Percentiles rank a stretch among this genome's conserved stretches.
Evolutionary conservation across 202 grass and related monocot species (phyloP).

Genomic region (Dendrocalamus latiflorus): DNA sequence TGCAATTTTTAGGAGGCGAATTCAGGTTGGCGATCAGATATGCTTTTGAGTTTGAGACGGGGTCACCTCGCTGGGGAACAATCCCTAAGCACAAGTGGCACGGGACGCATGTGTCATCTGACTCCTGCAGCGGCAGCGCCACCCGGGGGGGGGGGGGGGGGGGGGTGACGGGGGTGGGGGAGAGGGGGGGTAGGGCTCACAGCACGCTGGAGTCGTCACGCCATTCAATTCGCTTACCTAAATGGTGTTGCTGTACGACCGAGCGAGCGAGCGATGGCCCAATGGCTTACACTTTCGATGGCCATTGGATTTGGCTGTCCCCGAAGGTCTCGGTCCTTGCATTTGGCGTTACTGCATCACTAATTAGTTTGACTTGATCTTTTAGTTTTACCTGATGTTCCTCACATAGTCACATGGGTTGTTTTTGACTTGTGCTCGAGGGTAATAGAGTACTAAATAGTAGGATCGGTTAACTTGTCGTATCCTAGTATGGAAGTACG

Average conservation of each 20-base stretch:
- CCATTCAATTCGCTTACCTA: slow-evolving; percentile 50
- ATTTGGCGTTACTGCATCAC: slow-evolving; percentile 19
- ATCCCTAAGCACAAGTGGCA: background rate
- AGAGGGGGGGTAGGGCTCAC: no score
- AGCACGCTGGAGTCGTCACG: background rate
- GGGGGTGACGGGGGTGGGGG: no score
- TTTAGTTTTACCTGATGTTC: background rate
- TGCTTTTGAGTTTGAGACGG: background rate
- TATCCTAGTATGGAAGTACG: background rate
- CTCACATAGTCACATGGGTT: slow-evolving; percentile 26
- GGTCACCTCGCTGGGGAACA: background rate
- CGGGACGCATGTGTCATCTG: background rate
- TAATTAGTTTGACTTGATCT: background rate
- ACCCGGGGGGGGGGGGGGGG: background rate
- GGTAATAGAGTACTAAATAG: background rate
- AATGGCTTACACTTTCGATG: background rate
- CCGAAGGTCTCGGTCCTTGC: slow-evolving; percentile 11
- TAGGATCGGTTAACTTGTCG: background rate
- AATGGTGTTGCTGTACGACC: slow-evolving; percentile 4
- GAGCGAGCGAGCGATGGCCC: background rate
- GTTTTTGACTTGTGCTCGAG: background rate
- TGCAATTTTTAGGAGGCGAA: background rate
- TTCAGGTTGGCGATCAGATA: background rate
- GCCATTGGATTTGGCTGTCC: slow-evolving; percentile 1
- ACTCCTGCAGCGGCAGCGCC: background rate